Evolutionary conservation across 495 filamentous ascomycete genomes (phyloP).

Genomic region (Antarctomyces pellizariae): DNA sequence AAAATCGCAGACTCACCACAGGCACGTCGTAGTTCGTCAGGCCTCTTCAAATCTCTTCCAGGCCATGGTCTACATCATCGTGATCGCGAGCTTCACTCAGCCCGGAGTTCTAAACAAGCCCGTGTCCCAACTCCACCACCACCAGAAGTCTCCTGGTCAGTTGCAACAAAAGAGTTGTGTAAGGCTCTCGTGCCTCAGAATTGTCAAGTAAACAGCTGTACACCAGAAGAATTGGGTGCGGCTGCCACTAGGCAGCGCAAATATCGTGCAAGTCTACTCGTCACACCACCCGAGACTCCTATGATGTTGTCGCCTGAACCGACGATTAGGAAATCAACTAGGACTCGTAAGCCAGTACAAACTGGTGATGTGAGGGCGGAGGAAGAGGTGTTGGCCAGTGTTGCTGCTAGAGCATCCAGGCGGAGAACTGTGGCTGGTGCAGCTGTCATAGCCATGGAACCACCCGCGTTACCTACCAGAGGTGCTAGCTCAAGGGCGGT

Average conservation of each 20-base stretch:
- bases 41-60: constrained; percentile 12
- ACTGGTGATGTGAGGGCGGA: constrained; percentile 20
- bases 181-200: constrained; percentile 57
- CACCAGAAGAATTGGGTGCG: constrained; percentile 47
- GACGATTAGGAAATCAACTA: constrained; percentile 39
- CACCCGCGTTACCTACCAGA: neutral
- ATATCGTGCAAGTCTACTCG: constrained; percentile 33
- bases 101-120: constrained; percentile 13
- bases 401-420: constrained; percentile 25
- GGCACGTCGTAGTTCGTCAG: constrained; percentile 25
- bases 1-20: constrained; percentile 38
- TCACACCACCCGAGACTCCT: constrained; percentile 11
- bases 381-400: constrained; percentile 28
- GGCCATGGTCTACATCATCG: too few species aligned
- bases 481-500: neutral
- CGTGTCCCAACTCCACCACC: constrained; percentile 27
- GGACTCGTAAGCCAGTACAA: constrained; percentile 38
- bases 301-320: constrained; percentile 12
- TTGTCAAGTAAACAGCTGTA: constrained; percentile 48
- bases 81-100: too few species aligned
- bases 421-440: constrained; percentile 42
- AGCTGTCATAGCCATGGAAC: constrained; percentile 16
- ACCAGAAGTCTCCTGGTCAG: constrained; percentile 64
- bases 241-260: constrained; percentile 34
- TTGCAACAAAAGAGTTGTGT: constrained; percentile 55